Conservation (phyloP, 1,139 yeast species). For the Geotrichum australiense region DNA sequence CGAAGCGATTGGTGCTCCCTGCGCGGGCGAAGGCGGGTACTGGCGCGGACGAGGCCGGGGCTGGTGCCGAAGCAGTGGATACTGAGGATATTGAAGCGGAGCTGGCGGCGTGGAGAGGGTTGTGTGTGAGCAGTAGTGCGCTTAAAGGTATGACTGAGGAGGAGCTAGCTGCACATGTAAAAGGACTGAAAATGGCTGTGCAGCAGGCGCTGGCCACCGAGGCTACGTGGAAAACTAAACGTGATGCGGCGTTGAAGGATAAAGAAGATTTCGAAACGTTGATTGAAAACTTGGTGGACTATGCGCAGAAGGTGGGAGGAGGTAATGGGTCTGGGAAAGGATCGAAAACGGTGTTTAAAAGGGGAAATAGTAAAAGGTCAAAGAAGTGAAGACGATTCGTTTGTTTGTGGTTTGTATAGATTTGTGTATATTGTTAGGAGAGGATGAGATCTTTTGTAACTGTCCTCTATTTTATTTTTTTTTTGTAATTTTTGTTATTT, state of each 20-base stretch:
- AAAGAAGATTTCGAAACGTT: conserved; percentile 62
- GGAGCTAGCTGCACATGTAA: conserved; percentile 30
- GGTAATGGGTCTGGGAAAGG: neutral
- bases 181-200: conserved; percentile 27
- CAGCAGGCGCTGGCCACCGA: conserved; percentile 36
- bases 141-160: conserved; percentile 32
- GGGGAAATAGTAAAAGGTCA: neutral
- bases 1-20: conserved; percentile 30
- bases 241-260: conserved; percentile 42
- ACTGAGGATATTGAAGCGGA: conserved; percentile 14
- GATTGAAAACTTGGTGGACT: conserved; percentile 64
- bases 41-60: neutral
- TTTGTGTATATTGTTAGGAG: neutral
- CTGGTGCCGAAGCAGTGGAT: neutral
- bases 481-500: neutral
- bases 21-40: neutral
- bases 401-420: neutral
- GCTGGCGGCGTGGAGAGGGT: conserved; percentile 28
- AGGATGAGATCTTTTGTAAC: neutral
- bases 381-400: neutral
- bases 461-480: neutral
- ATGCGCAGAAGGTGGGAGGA: conserved; percentile 43
- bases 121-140: conserved; percentile 34
- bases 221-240: conserved; percentile 46
- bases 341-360: neutral